Evolutionary conservation across 441 rosid species (phyloP).

Genomic region (Eutrema salsugineum): DNA sequence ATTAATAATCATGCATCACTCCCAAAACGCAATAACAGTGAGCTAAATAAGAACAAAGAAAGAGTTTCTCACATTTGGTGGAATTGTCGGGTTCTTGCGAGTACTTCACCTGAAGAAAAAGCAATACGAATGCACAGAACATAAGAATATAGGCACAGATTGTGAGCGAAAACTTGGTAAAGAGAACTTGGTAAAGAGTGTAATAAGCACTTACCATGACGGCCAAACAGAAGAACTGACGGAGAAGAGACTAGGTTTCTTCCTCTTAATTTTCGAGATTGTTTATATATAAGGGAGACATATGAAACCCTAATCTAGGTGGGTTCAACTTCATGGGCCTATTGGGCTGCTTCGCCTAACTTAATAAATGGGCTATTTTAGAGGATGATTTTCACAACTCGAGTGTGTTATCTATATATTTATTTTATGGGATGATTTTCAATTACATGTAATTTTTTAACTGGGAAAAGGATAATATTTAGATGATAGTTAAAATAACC

Average conservation of each 20-base stretch:
- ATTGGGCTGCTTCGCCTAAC: not conserved
- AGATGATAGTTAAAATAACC: too few species aligned
- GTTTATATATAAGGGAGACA: not conserved
- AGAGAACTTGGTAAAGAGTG: not conserved
- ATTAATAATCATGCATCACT: not conserved
- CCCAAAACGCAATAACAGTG: not conserved
- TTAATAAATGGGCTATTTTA: not conserved
- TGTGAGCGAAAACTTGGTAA: not conserved
- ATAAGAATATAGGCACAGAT: not conserved
- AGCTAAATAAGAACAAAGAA: not conserved
- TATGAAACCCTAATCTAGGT: conserved; percentile 17
- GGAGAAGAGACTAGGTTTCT: not conserved
- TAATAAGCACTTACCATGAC: conserved; percentile 22
- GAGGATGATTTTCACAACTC: too few species aligned
- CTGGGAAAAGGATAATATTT: too few species aligned
- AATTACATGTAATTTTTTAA: too few species aligned
- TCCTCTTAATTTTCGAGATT: not conserved
- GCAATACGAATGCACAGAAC: not conserved
- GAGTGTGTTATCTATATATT: too few species aligned
- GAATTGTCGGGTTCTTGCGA: conserved; percentile 64
- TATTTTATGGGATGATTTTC: too few species aligned
- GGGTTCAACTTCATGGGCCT: not conserved
- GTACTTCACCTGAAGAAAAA: conserved; percentile 54
- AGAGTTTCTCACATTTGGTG: conserved; percentile 44
- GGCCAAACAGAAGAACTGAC: not conserved